Evolutionary conservation across 176 grass and related monocot species (phyloP).

Genomic region (Phoenix dactylifera): DNA sequence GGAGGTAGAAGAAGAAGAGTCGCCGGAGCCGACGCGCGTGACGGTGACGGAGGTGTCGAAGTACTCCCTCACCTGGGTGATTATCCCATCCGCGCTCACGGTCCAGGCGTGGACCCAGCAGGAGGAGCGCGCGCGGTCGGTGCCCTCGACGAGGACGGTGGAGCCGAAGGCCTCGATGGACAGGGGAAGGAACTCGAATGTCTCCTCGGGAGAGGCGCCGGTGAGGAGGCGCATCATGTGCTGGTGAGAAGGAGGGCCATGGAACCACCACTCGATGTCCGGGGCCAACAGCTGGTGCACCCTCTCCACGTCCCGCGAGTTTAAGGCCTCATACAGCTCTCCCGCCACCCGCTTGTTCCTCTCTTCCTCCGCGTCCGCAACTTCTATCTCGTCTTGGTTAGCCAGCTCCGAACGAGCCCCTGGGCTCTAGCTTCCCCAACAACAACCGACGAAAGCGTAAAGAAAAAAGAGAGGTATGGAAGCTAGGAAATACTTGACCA

Average conservation of each 20-base stretch:
- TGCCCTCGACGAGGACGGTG: conserved; percentile 1
- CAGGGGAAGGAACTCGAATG: background rate
- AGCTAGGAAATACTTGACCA: too few relatives aligned
- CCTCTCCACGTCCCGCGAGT: background rate
- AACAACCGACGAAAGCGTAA: too few relatives aligned
- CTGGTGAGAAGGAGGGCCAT: background rate
- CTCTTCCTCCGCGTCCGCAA: too few relatives aligned
- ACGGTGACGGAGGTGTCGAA: conserved; percentile 7
- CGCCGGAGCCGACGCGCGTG: background rate
- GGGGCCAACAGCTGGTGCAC: background rate
- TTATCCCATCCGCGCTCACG: background rate
- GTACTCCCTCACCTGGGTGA: conserved; percentile 8
- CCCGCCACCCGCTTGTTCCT: background rate
- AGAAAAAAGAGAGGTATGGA: too few relatives aligned
- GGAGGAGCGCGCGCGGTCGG: background rate
- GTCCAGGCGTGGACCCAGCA: conserved; percentile 5
- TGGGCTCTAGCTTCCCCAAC: too few relatives aligned
- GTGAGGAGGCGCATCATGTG: conserved; percentile 1
- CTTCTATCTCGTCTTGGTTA: background rate
- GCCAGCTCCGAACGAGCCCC: conserved; percentile 1
- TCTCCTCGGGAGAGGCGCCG: background rate
- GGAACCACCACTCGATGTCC: conserved; percentile 9
- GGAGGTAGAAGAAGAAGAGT: background rate
- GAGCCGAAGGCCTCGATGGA: background rate
- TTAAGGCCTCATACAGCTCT: conserved; percentile 5